Base-by-base conservation (phyloP, 768 basidiomycete genomes). In the Galerina sulciceps region DNA sequence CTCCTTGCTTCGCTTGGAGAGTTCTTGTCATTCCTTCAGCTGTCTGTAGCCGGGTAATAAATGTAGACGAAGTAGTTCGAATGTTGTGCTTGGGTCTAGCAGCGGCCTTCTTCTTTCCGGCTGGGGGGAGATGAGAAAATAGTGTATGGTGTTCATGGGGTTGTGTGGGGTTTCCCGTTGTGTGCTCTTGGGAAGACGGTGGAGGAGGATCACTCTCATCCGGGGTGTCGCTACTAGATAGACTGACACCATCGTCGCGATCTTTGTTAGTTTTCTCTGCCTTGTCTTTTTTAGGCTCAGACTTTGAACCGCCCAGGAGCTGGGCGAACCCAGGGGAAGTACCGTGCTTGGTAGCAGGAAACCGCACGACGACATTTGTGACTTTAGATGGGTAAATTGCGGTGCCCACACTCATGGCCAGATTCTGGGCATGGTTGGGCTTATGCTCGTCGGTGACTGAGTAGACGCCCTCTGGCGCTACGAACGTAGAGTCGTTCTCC, bases 381-480 rank as follows among this genome's bases (percentile, higher is more conserved):
- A 92, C 76, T 37, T 79, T 82, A 55, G 91, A 86, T 8, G 91
- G 87, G 68, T 81, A 85, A 11, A 76, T 53, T 4, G 70, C 52
- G 6, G 76, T 72, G 2, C 78, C 75, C 22, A 76, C 75, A 52
- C 65, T 70, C 44, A 75, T 68, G 6, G 75, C 76, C 65, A 75
- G 73, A 51, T 74, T 73, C 60, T 81, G 80, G 48, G 77, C 65
- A 35, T 77, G 70, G 43, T 81, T 75, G 0, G 90, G 86, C 71
- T 88, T 92, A 80, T 91, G 88, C 68, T 94, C 93, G 65, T 94
- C 93, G 15, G 89, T 91, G 70, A 93, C 84, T 22, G 91, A 88
- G 78, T 94, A 94, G 42, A 94, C 91, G 65, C 93, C 93, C 73
- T 94, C 93, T 52, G 93, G 93, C 35, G 93, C 92, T 44, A 93